Base-by-base conservation (phyloP, 1,284 basidiomycete genomes). In the Ustilago xerochloae region DNA sequence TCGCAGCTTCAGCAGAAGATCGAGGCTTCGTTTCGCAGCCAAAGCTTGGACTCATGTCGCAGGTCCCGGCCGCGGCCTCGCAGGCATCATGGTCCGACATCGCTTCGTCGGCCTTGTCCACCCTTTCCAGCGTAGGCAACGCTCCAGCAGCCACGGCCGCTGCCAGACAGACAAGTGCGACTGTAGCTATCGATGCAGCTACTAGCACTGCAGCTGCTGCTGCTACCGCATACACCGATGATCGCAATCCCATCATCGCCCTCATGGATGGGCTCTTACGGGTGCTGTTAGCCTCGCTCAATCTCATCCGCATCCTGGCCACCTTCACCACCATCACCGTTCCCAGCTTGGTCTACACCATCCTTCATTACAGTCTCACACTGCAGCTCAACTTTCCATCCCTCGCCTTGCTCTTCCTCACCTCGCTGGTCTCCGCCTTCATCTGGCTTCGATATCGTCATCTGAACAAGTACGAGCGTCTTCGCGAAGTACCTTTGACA, bases 401-500 rank as follows among this genome's bases (percentile, higher is more conserved):
- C 0, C 72, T 84, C 3, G 69, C 75, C 10, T 62, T 82, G 5
- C 73, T 82, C 49, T 73, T 78, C 54, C 29, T 81, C 36, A 61
- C 56, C 10, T 68, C 62, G 6, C 16, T 78, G 6, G 50, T 77
- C 12, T 69, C 63, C 1, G 71, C 71, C n/a, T 74, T 83, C 35
- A 50, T 83, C 41, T 81, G 78, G 79, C 93, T 84, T 33, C 68
- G 82, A 4, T 84, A 84, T 47, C 50, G 78, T 9, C 73, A 82
- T 53, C 74, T 82, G 57, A 82, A 82, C 65, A 68, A 78, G 55
- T 84, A 84, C 54, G 81, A 83, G 54, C 57, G 74, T 20, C 61
- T 83, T 8, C 67, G 81, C 15, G 82, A 83, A 52, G 77, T 73
- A n/a, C 82, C 82, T 1, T 61, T 84, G 18, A 78, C 65, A n/a